Evolutionary conservation across 352 stramenopile genomes (phyloP).

Genomic region (Pythium phragmiticola): DNA sequence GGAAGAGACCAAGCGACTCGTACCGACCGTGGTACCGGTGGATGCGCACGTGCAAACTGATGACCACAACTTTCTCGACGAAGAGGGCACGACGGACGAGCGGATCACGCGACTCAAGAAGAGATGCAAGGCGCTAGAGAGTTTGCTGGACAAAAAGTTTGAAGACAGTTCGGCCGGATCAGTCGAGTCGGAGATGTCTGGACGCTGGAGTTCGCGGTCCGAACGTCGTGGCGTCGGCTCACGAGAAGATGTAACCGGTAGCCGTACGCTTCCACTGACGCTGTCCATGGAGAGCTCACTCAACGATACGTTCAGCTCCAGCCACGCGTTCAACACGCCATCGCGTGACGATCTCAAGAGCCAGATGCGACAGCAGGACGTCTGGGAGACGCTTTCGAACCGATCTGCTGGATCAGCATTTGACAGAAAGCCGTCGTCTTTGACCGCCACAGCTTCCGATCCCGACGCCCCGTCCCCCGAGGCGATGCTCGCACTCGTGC

Average conservation of each 20-base stretch:
- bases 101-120: slow-evolving; percentile 45
- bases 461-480: slow-evolving; percentile 33
- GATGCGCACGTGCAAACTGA: slow-evolving; percentile 19
- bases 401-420: slow-evolving; percentile 17
- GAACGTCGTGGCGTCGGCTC: neutral
- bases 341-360: slow-evolving; percentile 9
- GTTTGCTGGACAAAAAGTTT: slow-evolving; percentile 59
- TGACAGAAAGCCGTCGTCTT: slow-evolving; percentile 18
- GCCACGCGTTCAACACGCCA: slow-evolving; percentile 6
- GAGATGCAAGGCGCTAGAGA: slow-evolving; percentile 51
- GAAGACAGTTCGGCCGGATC: slow-evolving; percentile 35
- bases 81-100: slow-evolving; percentile 20
- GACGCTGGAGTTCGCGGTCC: slow-evolving; percentile 7
- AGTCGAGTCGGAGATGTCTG: slow-evolving; percentile 6
- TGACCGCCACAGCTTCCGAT: slow-evolving; percentile 8
- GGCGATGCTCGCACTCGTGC: slow-evolving; percentile 38
- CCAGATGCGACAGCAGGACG: neutral
- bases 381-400: slow-evolving; percentile 31
- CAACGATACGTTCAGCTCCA: slow-evolving; percentile 18
- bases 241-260: slow-evolving; percentile 5
- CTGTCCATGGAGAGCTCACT: slow-evolving; percentile 22
- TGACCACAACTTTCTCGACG: neutral
- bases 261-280: slow-evolving; percentile 22
- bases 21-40: neutral
- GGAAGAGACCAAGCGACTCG: slow-evolving; percentile 12